Base-by-base conservation (phyloP, 345 rosid genomes). In the Geranium rotundifolium region DNA sequence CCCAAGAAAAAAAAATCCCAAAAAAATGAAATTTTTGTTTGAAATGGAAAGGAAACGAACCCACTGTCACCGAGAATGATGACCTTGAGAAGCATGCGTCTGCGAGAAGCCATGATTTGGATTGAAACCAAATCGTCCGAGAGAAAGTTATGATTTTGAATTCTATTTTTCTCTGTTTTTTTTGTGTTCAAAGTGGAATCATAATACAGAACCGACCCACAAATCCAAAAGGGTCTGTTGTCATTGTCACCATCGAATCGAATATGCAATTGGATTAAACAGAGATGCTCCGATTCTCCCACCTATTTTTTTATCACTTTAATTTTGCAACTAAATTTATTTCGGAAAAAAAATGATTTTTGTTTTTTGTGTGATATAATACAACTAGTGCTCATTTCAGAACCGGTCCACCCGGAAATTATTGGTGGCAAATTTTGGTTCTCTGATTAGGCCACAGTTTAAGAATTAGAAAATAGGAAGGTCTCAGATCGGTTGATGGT, bases 1-100 rank as follows among this genome's bases (percentile, higher is more conserved):
- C 15, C 14, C 41, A 52, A 18, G 29, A 37, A 23, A 12, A 56
- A n/a, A 23, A 19, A 12, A 60, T 15, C 7, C 19, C 31, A 4
- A 29, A 4, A 34, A 34, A 34, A 34, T 1, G 41, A 8, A 34
- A 34, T 4, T 4, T 4, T 4, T 4, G 10, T 34, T 4, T 34
- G 10, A 8, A 34, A 34, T 4, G 41, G 34, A 56, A 37, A 16
- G 37, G 54, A 60, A 60, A 63, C 63, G 60, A 16, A 89, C 96
- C 91, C 96, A 74, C 95, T 87, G 65, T 89, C 96, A 4, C 95
- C 95, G 65, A 89, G 95, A 19, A 89, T 85, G 59, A 89, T 89
- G 76, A 89, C 89, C 82, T 87, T 87, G 13, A 85, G 68, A 59
- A 89, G 93, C 84, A 83, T 84, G 62, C 89, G 85, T 60, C 96